These are phyloP conservation scores for Zizania latifolia DNA, from an alignment of 176 grass and related monocot genomes.

Conservation along the genomic window DNA sequence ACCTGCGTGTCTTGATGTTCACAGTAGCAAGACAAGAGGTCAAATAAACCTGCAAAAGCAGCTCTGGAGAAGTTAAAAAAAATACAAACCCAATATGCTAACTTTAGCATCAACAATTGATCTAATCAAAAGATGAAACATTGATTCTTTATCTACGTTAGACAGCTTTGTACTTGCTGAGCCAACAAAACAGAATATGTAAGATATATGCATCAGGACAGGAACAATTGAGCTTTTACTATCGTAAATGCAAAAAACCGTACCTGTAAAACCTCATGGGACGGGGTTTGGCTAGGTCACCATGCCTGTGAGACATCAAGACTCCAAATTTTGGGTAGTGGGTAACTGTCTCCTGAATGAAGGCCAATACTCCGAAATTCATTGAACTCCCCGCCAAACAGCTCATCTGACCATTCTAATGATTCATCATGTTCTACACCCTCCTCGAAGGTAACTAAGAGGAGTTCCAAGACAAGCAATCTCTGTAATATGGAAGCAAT, in stretches of 20 bases:
- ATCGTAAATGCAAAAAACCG: neutral
- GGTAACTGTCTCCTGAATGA: slow-evolving; percentile 39
- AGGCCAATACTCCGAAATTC: slow-evolving; percentile 53
- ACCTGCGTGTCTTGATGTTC: slow-evolving; percentile 51
- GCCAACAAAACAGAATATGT: neutral
- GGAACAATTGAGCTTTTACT: neutral
- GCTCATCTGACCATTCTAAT: slow-evolving; percentile 48
- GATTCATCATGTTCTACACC: slow-evolving; percentile 6
- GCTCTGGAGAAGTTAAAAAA: slow-evolving; percentile 2
- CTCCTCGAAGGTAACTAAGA: slow-evolving; percentile 44
- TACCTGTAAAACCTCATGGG: slow-evolving; percentile 68
- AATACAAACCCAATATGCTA: neutral
- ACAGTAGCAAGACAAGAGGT: slow-evolving; percentile 53
- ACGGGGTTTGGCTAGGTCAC: slow-evolving; percentile 11
- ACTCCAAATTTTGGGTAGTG: slow-evolving; percentile 36
- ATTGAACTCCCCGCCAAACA: slow-evolving; percentile 64
- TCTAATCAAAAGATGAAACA: slow-evolving; percentile 5
- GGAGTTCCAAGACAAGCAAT: slow-evolving; percentile 53
- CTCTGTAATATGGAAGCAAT: slow-evolving; percentile 44
- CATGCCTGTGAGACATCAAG: slow-evolving; percentile 11
- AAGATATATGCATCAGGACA: neutral
- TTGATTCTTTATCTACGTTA: too few species aligned
- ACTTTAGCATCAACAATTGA: neutral
- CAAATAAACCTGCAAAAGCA: slow-evolving; percentile 53
- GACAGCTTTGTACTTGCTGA: too few species aligned